Evolutionary conservation across 2,329 filamentous ascomycete genomes (phyloP).

Genomic region (Diplocarpon mali): DNA sequence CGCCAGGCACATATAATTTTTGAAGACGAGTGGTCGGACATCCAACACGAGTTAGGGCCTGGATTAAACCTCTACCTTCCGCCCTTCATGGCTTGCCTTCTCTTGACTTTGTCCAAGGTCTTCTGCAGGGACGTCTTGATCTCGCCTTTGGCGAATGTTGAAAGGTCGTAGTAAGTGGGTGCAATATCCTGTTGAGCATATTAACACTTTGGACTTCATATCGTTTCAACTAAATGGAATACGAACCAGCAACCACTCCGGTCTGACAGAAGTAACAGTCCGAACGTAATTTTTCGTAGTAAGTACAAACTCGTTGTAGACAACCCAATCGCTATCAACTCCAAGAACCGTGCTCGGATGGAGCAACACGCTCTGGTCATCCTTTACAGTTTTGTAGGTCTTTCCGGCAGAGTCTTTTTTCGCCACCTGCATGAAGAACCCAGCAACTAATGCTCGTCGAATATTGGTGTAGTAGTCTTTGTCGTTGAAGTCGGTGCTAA

Average conservation of each 20-base stretch:
- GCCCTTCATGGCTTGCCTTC: slow-evolving; percentile 33
- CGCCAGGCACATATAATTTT: no score
- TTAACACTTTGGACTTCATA: no score
- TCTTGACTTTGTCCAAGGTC: slow-evolving; percentile 47
- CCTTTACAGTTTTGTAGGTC: slow-evolving; percentile 91
- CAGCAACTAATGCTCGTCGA: slow-evolving; percentile 76
- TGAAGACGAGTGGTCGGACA: no score
- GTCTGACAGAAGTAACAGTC: slow-evolving; percentile 81
- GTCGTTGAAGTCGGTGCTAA: slow-evolving; percentile 84
- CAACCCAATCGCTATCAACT: slow-evolving; percentile 87
- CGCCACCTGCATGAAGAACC: slow-evolving; percentile 99
- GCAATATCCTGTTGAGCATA: slow-evolving; percentile 63
- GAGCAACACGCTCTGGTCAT: slow-evolving; percentile 84
- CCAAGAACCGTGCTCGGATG: slow-evolving; percentile 87
- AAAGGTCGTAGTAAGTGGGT: slow-evolving; percentile 81
- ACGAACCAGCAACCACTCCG: slow-evolving; percentile 81
- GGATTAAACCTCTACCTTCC: slow-evolving; percentile 9
- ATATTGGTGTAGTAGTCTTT: slow-evolving; percentile 99
- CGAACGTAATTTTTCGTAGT: slow-evolving; percentile 98
- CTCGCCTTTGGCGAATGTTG: slow-evolving; percentile 74
- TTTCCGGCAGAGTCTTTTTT: slow-evolving; percentile 85
- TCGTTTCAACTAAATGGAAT: neutral
- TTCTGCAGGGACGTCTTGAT: slow-evolving; percentile 58
- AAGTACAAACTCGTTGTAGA: slow-evolving; percentile 97
- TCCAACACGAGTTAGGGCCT: neutral